Base-by-base conservation (phyloP, 2,329 filamentous ascomycete genomes). In the Botrytis hyacinthi region DNA sequence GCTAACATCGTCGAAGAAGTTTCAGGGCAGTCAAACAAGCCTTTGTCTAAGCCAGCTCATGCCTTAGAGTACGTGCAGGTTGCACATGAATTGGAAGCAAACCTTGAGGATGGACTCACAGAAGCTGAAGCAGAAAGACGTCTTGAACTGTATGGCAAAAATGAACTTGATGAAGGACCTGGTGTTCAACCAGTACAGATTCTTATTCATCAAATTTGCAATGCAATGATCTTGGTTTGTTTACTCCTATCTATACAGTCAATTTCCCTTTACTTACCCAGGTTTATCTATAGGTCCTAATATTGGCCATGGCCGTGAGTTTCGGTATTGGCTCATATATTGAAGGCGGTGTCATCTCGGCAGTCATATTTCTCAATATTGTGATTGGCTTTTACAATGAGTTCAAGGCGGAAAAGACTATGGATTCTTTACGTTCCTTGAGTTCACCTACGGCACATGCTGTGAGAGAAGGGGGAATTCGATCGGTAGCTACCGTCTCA, bases 171-270 rank as follows among this genome's bases (percentile, higher is more conserved):
- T 70, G 87, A 90, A 65, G 86, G 84, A 10, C 83, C 86, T 71
- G 87, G 87, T 14, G 90, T 92, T 35, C 87, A 87, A 72, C 86
- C 88, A 42, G 77, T 86, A 72, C 90, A 91, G 79, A 92, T 92
- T 74, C 82, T 93, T 35, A 83, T 92, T 67, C 85, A 87, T 46
- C 90, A 93, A 79, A 84, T 92, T 71, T 89, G 89, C 74, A 92
- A 92, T 81, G 90, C 90, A 22, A 88, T 92, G 87, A 92, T 88
- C 76, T 81, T 92, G 81, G 90, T 80, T 79, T 62, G 72, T 71
- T 70, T 66, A 61, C 68, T 66, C 71, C 37, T 46, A 29, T n/a
- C 46, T 48, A 18, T 20, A 42, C 12, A 20, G 22, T 37, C 37
- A 32, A 10, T 9, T 26, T 37, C 57, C 71, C 54, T 70, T 74